These are phyloP conservation scores for Albizia julibrissin DNA, from an alignment of 306 rosid genomes.

Conservation along the genomic window DNA sequence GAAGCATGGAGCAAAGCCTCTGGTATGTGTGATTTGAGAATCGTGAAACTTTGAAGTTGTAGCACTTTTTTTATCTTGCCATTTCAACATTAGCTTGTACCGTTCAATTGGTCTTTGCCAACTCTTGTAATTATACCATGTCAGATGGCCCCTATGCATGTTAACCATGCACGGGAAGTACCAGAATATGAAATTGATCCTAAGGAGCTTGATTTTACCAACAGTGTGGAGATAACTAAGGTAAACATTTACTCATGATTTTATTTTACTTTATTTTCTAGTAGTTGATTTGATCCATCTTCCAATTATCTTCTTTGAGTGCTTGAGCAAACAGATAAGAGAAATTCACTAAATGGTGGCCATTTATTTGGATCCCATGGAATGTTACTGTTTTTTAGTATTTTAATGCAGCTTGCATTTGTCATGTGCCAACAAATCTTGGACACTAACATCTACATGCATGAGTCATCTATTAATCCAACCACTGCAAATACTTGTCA, in stretches of 20 bases:
- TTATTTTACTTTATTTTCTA: not conserved
- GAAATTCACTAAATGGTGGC: not conserved
- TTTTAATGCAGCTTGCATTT: slow-evolving; percentile 4
- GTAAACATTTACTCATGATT: slow-evolving; percentile 33
- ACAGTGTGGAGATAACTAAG: slow-evolving; percentile 79
- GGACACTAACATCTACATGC: not conserved
- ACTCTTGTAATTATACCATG: slow-evolving; percentile 26
- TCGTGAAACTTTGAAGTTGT: slow-evolving; percentile 40
- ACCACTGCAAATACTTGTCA: not conserved
- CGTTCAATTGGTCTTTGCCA: slow-evolving; percentile 25
- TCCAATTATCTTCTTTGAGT: slow-evolving; percentile 14
- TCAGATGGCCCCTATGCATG: slow-evolving; percentile 91
- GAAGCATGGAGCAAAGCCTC: slow-evolving; percentile 87
- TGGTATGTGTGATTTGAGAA: slow-evolving; percentile 51
- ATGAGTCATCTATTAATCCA: slow-evolving; percentile 9
- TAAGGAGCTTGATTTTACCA: slow-evolving; percentile 82
- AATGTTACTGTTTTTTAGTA: slow-evolving; percentile 8
- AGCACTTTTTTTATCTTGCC: slow-evolving; percentile 25
- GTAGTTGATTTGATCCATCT: not conserved
- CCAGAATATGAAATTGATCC: slow-evolving; percentile 94
- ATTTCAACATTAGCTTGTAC: slow-evolving; percentile 19
- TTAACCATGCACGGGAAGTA: slow-evolving; percentile 74
- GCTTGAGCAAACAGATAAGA: slow-evolving; percentile 12
- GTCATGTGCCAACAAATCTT: not conserved
- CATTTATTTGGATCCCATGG: slow-evolving; percentile 20